Evolutionary conservation across 495 filamentous ascomycete genomes (phyloP).

Genomic region (Emericellopsis terricola): DNA sequence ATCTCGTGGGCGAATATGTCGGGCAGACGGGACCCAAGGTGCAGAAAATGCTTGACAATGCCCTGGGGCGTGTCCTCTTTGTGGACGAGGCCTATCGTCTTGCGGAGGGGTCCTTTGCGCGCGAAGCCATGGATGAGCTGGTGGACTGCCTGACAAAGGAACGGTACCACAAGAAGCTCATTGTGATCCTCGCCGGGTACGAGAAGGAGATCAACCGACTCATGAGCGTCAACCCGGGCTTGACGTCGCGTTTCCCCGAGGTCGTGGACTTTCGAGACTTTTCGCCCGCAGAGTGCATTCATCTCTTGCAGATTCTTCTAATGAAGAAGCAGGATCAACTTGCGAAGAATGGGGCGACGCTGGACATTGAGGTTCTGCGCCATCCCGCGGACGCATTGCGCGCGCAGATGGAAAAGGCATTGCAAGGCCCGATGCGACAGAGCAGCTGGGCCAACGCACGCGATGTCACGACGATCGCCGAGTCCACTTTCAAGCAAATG

Average conservation of each 20-base stretch:
- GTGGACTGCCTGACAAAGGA: conserved; percentile 51
- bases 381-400: conserved; percentile 5
- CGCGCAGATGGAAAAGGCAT: conserved; percentile 12
- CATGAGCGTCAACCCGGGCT: conserved; percentile 40
- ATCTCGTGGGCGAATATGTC: conserved; percentile 41
- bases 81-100: conserved; percentile 55
- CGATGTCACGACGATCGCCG: conserved; percentile 41
- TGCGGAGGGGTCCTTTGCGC: conserved; percentile 35
- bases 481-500: conserved; percentile 27
- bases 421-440: conserved; percentile 24
- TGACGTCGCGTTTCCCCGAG: conserved; percentile 42
- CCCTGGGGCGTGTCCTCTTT: conserved; percentile 44
- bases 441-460: conserved; percentile 51
- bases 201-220: conserved; percentile 51
- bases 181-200: conserved; percentile 64
- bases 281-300: conserved; percentile 23
- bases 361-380: conserved; percentile 24
- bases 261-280: conserved; percentile 32
- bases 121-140: conserved; percentile 59
- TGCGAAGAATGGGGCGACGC: conserved; percentile 4
- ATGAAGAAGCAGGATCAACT: conserved; percentile 8
- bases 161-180: conserved; percentile 40
- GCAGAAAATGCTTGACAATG: conserved; percentile 35
- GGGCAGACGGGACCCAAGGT: conserved; percentile 51
- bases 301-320: conserved; percentile 15